A percentile compares a stretch with the other conserved stretches of the same genome.
Evolutionary conservation across 306 rosid genomes (phyloP).

Genomic region (Ammopiptanthus mongolicus): DNA sequence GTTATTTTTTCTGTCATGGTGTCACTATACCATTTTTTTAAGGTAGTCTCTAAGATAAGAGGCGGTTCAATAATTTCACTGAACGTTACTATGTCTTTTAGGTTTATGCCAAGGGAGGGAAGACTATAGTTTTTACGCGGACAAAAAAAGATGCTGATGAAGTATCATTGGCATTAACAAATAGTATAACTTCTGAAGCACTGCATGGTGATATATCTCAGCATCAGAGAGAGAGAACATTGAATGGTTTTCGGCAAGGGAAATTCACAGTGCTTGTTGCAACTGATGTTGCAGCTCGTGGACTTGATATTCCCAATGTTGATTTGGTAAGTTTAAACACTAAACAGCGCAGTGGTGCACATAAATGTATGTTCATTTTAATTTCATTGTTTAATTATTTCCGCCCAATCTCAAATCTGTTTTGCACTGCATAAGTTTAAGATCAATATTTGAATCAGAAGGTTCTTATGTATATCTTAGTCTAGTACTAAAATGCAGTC

Average conservation of each 20-base stretch:
- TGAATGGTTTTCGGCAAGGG: conserved; percentile 97
- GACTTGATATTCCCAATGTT: conserved; percentile 96
- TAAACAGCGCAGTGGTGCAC: not conserved
- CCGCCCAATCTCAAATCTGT: not conserved
- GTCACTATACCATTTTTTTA: no score
- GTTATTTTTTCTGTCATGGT: no score
- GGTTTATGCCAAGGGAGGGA: conserved; percentile 98
- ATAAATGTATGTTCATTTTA: not conserved
- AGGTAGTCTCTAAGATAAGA: no score
- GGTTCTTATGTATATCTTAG: conserved; percentile 14
- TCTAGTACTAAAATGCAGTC: conserved; percentile 1
- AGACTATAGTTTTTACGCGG: conserved; percentile 95
- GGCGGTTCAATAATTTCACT: conserved; percentile 19
- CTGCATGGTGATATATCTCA: conserved; percentile 99
- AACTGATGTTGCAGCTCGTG: conserved; percentile 98
- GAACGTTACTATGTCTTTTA: conserved; percentile 35
- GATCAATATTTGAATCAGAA: not conserved
- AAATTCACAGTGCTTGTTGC: conserved; percentile 97
- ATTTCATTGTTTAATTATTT: conserved; percentile 9
- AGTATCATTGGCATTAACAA: conserved; percentile 84
- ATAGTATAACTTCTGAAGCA: conserved; percentile 86
- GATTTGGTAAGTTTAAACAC: conserved; percentile 58
- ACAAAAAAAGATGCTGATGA: conserved; percentile 98
- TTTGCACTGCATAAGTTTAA: not conserved
- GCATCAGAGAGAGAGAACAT: conserved; percentile 95